Conservation (phyloP, 139 green algal genomes). For the Dunaliella primolecta region DNA sequence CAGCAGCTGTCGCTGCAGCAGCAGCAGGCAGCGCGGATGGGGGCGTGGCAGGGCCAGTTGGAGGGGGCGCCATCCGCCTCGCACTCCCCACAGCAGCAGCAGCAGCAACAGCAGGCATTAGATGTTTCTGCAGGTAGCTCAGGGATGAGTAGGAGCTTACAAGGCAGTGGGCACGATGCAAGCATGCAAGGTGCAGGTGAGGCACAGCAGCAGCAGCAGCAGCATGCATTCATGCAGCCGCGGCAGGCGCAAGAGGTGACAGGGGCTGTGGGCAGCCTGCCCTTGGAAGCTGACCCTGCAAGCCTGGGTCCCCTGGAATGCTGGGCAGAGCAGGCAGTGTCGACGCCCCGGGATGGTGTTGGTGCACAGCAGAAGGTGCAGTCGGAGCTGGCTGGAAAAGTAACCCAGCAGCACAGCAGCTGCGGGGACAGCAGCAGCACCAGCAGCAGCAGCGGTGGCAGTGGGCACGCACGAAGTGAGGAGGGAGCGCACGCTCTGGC, state of each 20-base stretch:
- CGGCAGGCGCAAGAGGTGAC: too few relatives aligned
- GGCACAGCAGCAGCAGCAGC: too few relatives aligned
- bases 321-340: background rate
- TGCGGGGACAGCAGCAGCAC: background rate
- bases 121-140: too few relatives aligned
- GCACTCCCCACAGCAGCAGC: background rate
- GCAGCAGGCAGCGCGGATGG: background rate
- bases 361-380: background rate
- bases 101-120: background rate
- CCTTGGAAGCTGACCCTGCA: background rate
- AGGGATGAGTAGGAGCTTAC: too few relatives aligned
- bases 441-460: background rate
- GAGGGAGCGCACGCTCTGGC: background rate
- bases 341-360: background rate
- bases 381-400: too few relatives aligned
- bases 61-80: background rate
- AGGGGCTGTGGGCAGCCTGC: background rate
- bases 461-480: background rate
- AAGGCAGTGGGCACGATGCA: too few relatives aligned
- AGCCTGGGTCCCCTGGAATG: background rate
- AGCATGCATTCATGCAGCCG: too few relatives aligned
- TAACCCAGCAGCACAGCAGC: too few relatives aligned
- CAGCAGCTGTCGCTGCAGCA: background rate
- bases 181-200: too few relatives aligned
- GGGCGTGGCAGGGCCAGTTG: background rate